phyloP scores from a whole-genome alignment of 345 rosid species.

The Eucalyptus dawsonii region DNA sequence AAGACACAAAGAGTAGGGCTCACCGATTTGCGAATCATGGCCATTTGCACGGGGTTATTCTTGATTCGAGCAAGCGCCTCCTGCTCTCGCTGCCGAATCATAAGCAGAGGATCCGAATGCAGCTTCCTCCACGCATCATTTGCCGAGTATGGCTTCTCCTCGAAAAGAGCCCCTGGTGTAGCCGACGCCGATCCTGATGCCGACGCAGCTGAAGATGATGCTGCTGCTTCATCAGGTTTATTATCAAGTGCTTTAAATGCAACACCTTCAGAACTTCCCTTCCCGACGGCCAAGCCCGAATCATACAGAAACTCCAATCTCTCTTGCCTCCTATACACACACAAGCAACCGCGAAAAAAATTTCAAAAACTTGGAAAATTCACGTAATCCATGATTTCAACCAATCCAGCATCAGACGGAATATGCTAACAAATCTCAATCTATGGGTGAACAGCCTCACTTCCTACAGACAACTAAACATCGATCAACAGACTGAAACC shows the following conservation, averaged over 20 bases:
- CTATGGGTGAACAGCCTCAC: background rate
- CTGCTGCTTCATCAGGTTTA: background rate
- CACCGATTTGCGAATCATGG: slow-evolving; percentile 54
- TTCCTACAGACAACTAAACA: background rate
- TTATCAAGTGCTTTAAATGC: slow-evolving; percentile 62
- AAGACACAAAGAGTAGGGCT: background rate
- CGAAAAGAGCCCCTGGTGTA: slow-evolving; percentile 76
- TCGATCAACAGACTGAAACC: background rate
- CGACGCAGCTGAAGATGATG: background rate
- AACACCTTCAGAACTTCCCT: slow-evolving; percentile 27
- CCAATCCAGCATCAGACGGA: background rate
- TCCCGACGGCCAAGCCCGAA: slow-evolving; percentile 87
- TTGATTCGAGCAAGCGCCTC: slow-evolving; percentile 90
- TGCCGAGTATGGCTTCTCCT: slow-evolving; percentile 75
- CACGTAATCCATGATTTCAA: background rate
- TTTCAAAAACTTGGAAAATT: background rate
- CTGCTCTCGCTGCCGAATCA: slow-evolving; percentile 91
- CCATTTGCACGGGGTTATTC: slow-evolving; percentile 94
- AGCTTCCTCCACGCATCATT: slow-evolving; percentile 91
- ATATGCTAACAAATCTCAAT: background rate
- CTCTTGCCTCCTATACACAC: slow-evolving; percentile 64
- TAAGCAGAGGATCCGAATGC: slow-evolving; percentile 84
- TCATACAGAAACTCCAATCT: slow-evolving; percentile 89
- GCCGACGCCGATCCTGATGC: slow-evolving; percentile 2
- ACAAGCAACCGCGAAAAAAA: background rate